phyloP scores from a whole-genome alignment of 2,329 filamentous ascomycete genomes.

The Ceratocystis eucalypticola region DNA sequence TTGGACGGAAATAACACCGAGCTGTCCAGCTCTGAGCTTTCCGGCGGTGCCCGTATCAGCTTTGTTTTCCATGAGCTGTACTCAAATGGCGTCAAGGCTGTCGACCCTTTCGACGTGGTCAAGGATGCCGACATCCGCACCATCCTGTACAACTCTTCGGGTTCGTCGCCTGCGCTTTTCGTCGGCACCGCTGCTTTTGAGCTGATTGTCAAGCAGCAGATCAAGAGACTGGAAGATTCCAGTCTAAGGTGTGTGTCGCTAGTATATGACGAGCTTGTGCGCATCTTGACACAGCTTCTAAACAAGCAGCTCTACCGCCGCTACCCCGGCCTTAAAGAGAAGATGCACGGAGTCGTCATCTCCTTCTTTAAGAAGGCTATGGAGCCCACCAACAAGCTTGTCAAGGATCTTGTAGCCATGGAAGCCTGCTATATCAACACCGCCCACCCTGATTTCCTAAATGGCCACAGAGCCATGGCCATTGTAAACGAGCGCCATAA shows the following conservation, averaged over 20 bases:
- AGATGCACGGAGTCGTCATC: slow-evolving; percentile 86
- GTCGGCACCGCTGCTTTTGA: slow-evolving; percentile 98
- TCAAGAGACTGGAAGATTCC: slow-evolving; percentile 89
- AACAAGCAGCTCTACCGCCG: slow-evolving; percentile 80
- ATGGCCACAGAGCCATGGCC: slow-evolving; percentile 94
- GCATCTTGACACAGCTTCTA: slow-evolving; percentile 82
- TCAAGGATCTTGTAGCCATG: slow-evolving; percentile 85
- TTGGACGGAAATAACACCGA: slow-evolving; percentile 95
- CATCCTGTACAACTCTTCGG: slow-evolving; percentile 97
- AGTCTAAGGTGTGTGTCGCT: slow-evolving; percentile 94
- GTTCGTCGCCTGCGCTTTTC: slow-evolving; percentile 88
- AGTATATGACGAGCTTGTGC: slow-evolving; percentile 93
- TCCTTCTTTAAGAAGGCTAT: slow-evolving; percentile 95
- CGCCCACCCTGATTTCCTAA: slow-evolving; percentile 92
- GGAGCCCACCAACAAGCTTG: slow-evolving; percentile 96
- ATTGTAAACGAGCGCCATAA: slow-evolving; percentile 90
- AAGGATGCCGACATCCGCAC: slow-evolving; percentile 97
- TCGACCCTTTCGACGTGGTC: slow-evolving; percentile 93
- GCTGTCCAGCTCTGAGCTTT: slow-evolving; percentile 84
- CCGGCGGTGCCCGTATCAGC: slow-evolving; percentile 92
- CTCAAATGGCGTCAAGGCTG: slow-evolving; percentile 90
- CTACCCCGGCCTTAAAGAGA: slow-evolving; percentile 92
- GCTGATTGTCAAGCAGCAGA: slow-evolving; percentile 96
- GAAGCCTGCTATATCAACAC: slow-evolving; percentile 97
- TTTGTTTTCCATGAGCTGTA: slow-evolving; percentile 99